phyloP scores from a whole-genome alignment of 768 basidiomycete genomes.

The Tephrocybe sp. region DNA sequence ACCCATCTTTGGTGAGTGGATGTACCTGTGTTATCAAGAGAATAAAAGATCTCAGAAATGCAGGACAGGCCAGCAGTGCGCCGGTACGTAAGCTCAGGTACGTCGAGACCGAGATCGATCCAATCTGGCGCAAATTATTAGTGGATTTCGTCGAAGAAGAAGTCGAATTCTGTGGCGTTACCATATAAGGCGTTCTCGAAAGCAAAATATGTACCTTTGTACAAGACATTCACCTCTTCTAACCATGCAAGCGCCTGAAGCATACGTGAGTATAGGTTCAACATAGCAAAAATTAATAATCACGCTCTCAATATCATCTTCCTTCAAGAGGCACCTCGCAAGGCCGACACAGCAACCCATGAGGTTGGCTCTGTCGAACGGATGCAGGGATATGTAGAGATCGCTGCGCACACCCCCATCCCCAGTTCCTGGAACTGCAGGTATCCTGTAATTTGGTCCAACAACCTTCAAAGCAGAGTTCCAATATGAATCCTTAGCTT shows the following conservation, averaged over 20 bases:
- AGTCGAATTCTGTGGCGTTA: background rate
- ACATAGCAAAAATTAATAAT: conserved; percentile 1
- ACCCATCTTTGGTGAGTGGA: conserved; percentile 28
- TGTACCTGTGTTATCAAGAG: conserved; percentile 33
- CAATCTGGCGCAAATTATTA: conserved; percentile 11
- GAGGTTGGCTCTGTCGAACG: conserved; percentile 16
- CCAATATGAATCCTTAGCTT: conserved; percentile 14
- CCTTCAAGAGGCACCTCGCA: conserved; percentile 17
- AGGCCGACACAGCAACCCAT: conserved; percentile 20
- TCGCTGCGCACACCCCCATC: conserved; percentile 10
- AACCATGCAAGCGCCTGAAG: conserved; percentile 32
- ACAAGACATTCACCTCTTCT: conserved; percentile 26
- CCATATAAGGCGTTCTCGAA: conserved; percentile 12
- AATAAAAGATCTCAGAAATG: conserved; percentile 25
- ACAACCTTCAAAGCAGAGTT: conserved; percentile 11
- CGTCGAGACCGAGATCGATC: conserved; percentile 24
- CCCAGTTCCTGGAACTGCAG: conserved; percentile 10
- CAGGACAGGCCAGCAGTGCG: conserved; percentile 23
- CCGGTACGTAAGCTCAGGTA: conserved; percentile 26
- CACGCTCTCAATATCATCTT: conserved; percentile 13
- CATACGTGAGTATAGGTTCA: background rate
- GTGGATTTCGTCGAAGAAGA: no score
- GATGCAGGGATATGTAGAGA: conserved; percentile 6
- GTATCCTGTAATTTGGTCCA: conserved; percentile 13
- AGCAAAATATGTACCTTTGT: conserved; percentile 20